Evolutionary conservation across 495 filamentous ascomycete genomes (phyloP).

Genomic region (Lepidopterella palustris): DNA sequence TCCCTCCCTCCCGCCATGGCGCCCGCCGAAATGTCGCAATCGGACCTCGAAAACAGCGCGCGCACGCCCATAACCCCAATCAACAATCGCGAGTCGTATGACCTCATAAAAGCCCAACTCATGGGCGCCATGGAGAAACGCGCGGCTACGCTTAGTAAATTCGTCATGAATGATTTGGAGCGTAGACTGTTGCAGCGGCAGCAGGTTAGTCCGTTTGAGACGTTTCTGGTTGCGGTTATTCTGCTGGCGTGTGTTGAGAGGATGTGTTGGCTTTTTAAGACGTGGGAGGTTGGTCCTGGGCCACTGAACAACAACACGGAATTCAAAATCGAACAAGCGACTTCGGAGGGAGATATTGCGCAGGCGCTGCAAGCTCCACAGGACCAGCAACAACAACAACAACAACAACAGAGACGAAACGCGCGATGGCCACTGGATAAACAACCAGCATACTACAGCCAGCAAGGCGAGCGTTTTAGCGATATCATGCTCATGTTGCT

Average conservation of each 20-base stretch:
- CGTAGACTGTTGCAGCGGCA: constrained; percentile 64
- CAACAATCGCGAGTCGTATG: constrained; percentile 33
- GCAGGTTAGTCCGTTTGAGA: constrained; percentile 65
- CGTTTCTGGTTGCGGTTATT: constrained; percentile 66
- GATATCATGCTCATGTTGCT: constrained; percentile 70
- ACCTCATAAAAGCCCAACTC: constrained; percentile 60
- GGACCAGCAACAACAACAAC: background rate
- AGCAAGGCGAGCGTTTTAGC: constrained; percentile 66
- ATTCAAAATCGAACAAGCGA: background rate
- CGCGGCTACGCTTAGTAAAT: constrained; percentile 51
- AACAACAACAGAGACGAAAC: background rate
- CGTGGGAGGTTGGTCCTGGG: constrained; percentile 17
- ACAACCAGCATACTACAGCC: constrained; percentile 55
- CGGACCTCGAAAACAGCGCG: constrained; percentile 34
- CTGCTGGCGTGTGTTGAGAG: constrained; percentile 76
- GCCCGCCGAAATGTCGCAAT: constrained; percentile 38
- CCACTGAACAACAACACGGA: background rate
- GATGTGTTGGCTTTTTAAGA: constrained; percentile 72
- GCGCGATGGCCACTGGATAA: constrained; percentile 65
- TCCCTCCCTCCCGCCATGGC: constrained; percentile 42
- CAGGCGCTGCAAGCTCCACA: constrained; percentile 11
- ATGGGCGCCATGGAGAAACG: constrained; percentile 68
- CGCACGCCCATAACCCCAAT: constrained; percentile 16
- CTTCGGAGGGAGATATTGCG: constrained; percentile 11
- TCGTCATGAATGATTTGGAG: constrained; percentile 67